Evolutionary conservation across 768 basidiomycete genomes (phyloP).

Genomic region (Crassisporium funariophilum): DNA sequence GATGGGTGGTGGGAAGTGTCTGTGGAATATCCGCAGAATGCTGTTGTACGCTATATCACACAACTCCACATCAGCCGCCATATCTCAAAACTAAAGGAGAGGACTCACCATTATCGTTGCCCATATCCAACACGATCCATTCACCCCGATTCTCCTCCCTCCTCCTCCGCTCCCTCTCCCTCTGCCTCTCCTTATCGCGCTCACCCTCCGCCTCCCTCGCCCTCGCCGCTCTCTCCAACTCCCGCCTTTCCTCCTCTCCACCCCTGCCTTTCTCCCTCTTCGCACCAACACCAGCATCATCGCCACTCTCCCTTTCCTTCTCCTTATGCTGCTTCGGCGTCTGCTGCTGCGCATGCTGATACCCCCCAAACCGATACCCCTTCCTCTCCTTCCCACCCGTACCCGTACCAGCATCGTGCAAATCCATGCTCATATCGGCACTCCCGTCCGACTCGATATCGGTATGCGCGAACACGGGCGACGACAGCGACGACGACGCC

Average conservation of each 20-base stretch:
- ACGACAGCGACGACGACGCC: conserved; percentile 34
- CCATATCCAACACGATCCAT: conserved; percentile 56
- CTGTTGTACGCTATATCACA: conserved; percentile 44
- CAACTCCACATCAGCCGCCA: conserved; percentile 1
- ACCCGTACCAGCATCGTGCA: conserved; percentile 5
- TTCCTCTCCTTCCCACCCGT: conserved; percentile 4
- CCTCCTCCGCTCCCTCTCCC: conserved; percentile 3
- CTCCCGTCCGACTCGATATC: conserved; percentile 15
- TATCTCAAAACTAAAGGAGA: not conserved
- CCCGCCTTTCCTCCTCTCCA: conserved; percentile 17
- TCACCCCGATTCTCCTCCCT: conserved; percentile 37
- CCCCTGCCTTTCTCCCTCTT: conserved; percentile 22
- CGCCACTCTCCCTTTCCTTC: conserved; percentile 6
- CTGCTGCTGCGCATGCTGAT: conserved; percentile 5
- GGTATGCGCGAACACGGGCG: conserved; percentile 43
- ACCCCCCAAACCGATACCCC: conserved; percentile 32
- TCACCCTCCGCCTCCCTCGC: not conserved
- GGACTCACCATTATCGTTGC: conserved; percentile 44
- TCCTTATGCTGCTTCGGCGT: conserved; percentile 2
- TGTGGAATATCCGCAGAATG: conserved; percentile 55
- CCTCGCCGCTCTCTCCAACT: conserved; percentile 7
- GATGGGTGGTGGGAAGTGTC: conserved; percentile 36
- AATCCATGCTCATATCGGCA: conserved; percentile 9
- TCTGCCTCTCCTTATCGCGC: not conserved
- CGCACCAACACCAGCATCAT: not conserved